phyloP scores from a whole-genome alignment of 176 grass and related monocot species.

The Oryza nivara region DNA sequence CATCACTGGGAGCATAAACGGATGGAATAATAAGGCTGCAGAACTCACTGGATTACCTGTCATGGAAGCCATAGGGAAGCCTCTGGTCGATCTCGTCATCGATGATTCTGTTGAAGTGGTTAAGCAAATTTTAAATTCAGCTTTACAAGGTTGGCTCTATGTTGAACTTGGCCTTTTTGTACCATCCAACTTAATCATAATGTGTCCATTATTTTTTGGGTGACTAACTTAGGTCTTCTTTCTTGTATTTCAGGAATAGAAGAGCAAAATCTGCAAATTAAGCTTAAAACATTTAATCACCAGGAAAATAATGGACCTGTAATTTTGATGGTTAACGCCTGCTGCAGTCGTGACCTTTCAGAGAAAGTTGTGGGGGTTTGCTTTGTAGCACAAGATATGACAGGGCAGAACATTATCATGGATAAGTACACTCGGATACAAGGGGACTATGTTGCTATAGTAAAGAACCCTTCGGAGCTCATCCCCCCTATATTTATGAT shows the following conservation, averaged over 20 bases:
- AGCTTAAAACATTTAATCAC: slow-evolving; percentile 75
- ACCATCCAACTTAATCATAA: slow-evolving; percentile 26
- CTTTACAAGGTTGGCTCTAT: slow-evolving; percentile 72
- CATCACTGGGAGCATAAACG: slow-evolving; percentile 72
- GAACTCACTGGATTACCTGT: slow-evolving; percentile 83
- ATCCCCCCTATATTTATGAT: slow-evolving; percentile 99
- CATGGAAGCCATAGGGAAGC: slow-evolving; percentile 78
- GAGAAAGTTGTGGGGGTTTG: slow-evolving; percentile 83
- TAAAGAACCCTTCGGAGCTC: slow-evolving; percentile 80
- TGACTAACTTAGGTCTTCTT: slow-evolving; percentile 21
- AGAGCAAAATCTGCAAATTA: slow-evolving; percentile 93
- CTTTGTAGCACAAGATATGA: slow-evolving; percentile 96
- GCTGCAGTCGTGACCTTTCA: slow-evolving; percentile 76
- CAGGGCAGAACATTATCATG: slow-evolving; percentile 76
- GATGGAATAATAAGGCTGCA: slow-evolving; percentile 85
- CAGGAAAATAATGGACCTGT: slow-evolving; percentile 55
- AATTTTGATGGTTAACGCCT: slow-evolving; percentile 77
- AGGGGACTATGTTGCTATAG: slow-evolving; percentile 85
- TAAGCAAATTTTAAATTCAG: slow-evolving; percentile 63
- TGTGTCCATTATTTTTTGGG: slow-evolving; percentile 18
- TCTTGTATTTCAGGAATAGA: slow-evolving; percentile 76
- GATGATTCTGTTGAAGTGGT: slow-evolving; percentile 83
- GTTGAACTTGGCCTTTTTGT: slow-evolving; percentile 3
- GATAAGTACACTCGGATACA: slow-evolving; percentile 90
- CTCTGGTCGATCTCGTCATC: slow-evolving; percentile 69